Evolutionary conservation across 768 basidiomycete species (phyloP).

Genomic region (Boletus pseudo-olivaceus): DNA sequence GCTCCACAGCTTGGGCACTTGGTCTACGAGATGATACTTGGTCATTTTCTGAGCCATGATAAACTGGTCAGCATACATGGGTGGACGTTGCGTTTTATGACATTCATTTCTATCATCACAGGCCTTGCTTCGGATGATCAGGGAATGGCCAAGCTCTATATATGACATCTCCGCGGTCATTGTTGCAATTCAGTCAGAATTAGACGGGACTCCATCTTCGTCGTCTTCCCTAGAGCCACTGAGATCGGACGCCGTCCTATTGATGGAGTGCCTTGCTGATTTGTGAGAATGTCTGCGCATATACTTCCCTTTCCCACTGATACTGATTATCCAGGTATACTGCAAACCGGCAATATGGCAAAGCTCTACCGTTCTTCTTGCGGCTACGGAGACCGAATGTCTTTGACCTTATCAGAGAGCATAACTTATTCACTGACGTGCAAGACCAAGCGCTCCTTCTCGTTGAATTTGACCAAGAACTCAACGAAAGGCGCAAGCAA

Average conservation of each 20-base stretch:
- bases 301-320: background rate
- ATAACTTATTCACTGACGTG: constrained; percentile 93
- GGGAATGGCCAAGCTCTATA: constrained; percentile 86
- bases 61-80: constrained; percentile 45
- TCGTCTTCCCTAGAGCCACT: constrained; percentile 43
- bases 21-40: constrained; percentile 95
- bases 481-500: constrained; percentile 56
- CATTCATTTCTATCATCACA: constrained; percentile 28
- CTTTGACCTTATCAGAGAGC: constrained; percentile 89
- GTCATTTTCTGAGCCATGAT: constrained; percentile 78
- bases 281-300: constrained; percentile 46
- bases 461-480: constrained; percentile 91
- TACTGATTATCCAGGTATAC: constrained; percentile 55
- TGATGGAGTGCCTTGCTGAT: constrained; percentile 96
- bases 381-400: constrained; percentile 84
- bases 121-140: constrained; percentile 75
- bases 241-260: constrained; percentile 48
- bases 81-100: background rate
- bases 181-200: constrained; percentile 78
- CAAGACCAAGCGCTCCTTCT: constrained; percentile 90
- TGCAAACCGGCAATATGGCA: constrained; percentile 86
- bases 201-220: constrained; percentile 59
- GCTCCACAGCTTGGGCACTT: constrained; percentile 75
- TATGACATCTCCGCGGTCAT: constrained; percentile 88
- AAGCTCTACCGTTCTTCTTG: constrained; percentile 88